Evolutionary conservation across 2,329 filamentous ascomycete genomes (phyloP).

Genomic region (Ascocoryne sarcoides): DNA sequence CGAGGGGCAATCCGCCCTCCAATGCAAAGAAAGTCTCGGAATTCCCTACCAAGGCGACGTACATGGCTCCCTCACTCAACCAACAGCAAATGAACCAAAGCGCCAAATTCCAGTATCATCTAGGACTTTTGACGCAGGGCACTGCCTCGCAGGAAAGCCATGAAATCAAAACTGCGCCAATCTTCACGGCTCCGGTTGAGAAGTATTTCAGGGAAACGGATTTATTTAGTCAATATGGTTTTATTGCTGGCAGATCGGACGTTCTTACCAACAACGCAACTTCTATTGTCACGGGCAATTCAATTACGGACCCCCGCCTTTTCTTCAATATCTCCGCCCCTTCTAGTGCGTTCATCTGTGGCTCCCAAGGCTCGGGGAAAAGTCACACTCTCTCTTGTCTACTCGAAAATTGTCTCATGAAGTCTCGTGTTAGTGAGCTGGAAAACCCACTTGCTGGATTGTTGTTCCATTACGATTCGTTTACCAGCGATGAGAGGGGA

Average conservation of each 20-base stretch:
- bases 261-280: background rate
- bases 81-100: background rate
- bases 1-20: too few species aligned
- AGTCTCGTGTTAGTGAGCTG: constrained; percentile 33
- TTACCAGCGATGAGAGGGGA: constrained; percentile 29
- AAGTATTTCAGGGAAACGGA: constrained; percentile 3
- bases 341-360: constrained; percentile 53
- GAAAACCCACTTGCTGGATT: constrained; percentile 41
- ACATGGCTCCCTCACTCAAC: background rate
- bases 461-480: constrained; percentile 47
- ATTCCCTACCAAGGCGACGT: background rate
- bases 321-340: constrained; percentile 46
- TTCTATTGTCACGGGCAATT: background rate
- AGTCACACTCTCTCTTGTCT: constrained; percentile 51
- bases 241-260: constrained; percentile 16
- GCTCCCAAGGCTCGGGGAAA: constrained; percentile 54
- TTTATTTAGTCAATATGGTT: constrained; percentile 20
- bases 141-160: background rate
- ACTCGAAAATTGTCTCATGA: constrained; percentile 38
- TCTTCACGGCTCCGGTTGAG: constrained; percentile 18
- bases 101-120: background rate
- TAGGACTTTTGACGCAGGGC: background rate
- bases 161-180: constrained; percentile 5
- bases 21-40: background rate
- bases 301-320: constrained; percentile 25